These are phyloP conservation scores for Epipyxis sp. DNA, from an alignment of 108 stramenopile species.

Conservation along the genomic window DNA sequence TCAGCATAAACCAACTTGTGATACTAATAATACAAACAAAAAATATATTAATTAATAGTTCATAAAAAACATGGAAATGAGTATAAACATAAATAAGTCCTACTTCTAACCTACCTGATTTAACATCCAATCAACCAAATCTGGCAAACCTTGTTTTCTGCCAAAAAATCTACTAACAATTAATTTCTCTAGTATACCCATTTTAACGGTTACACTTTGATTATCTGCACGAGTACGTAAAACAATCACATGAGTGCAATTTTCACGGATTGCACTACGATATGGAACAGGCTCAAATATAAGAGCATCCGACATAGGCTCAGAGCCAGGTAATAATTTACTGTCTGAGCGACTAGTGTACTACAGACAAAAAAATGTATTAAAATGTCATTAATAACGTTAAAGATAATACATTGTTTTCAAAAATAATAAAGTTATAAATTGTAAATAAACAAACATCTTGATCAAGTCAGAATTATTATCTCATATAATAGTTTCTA, in stretches of 20 bases:
- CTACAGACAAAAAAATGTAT: too few species aligned
- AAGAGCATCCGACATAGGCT: slow-evolving; percentile 84
- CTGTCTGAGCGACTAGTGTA: too few species aligned
- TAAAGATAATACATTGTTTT: neutral
- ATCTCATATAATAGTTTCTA: too few species aligned
- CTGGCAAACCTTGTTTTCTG: slow-evolving; percentile 65
- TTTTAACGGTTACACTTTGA: slow-evolving; percentile 76
- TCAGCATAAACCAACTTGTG: slow-evolving; percentile 80
- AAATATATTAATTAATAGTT: too few species aligned
- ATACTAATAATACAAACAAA: too few species aligned
- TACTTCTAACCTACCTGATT: too few species aligned
- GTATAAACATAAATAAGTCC: too few species aligned
- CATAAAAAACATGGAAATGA: too few species aligned
- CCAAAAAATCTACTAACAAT: slow-evolving; percentile 76
- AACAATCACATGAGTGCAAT: slow-evolving; percentile 82
- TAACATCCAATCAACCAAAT: slow-evolving; percentile 61
- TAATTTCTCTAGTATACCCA: slow-evolving; percentile 66
- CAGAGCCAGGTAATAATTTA: too few species aligned
- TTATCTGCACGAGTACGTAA: slow-evolving; percentile 83
- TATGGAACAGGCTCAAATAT: slow-evolving; percentile 84
- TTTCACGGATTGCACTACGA: slow-evolving; percentile 71
- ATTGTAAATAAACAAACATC: too few species aligned
- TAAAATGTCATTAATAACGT: neutral
- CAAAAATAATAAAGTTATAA: neutral
- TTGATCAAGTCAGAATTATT: too few species aligned